A percentile compares a stretch with the other conserved stretches of the same genome.
Conservation (phyloP, 164 flowering plant species). For the Malania oleifera region DNA sequence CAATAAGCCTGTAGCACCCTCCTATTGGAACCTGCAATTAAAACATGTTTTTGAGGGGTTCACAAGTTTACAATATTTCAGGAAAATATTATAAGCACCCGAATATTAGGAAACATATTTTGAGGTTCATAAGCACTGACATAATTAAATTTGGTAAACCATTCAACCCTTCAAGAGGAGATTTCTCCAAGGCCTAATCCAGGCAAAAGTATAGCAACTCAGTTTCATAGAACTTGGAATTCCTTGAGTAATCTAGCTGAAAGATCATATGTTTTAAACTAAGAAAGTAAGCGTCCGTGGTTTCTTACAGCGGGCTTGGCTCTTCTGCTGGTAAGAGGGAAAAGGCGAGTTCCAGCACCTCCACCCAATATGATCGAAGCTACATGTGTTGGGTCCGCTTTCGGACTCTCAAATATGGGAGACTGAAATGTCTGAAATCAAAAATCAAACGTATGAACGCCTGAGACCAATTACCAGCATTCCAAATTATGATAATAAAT, state of each 20-base stretch:
- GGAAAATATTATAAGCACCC: no score
- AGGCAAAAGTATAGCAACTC: neutral
- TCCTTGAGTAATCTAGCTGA: neutral
- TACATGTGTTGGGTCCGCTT: constrained; percentile 64
- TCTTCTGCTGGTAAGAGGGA: constrained; percentile 79
- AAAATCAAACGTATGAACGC: neutral
- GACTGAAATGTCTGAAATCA: constrained; percentile 42
- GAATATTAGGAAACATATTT: no score
- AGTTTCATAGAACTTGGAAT: neutral
- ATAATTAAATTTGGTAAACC: no score
- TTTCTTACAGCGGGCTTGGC: constrained; percentile 83
- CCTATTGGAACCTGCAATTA: constrained; percentile 75
- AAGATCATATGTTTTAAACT: no score
- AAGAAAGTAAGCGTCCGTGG: neutral
- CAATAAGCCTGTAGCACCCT: constrained; percentile 81
- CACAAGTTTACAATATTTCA: no score
- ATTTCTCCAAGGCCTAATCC: neutral
- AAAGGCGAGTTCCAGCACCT: constrained; percentile 90
- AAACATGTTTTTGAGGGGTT: no score
- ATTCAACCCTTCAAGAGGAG: no score
- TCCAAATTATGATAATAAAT: neutral
- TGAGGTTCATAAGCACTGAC: no score
- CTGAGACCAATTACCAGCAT: neutral
- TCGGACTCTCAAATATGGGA: constrained; percentile 29
- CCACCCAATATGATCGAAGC: constrained; percentile 84